Evolutionary conservation across 2,329 filamentous ascomycete species (phyloP), one percentile per base, ranked within the genome.

Genomic region (Xylariaceae sp.): DNA sequence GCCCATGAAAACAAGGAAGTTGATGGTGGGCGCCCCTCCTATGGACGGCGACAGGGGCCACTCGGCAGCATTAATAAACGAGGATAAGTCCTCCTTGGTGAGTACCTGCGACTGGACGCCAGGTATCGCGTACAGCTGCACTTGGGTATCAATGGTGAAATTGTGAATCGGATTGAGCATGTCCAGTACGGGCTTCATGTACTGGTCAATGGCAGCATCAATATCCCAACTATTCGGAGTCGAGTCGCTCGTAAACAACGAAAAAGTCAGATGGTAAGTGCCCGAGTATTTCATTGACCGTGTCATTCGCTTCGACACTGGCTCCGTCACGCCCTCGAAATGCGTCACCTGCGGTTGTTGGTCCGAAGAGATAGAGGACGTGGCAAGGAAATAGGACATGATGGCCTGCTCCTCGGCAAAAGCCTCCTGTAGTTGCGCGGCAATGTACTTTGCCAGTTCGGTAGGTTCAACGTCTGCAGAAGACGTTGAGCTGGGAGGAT

Each of bases 41-140:
- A 99, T 97, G 58, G 91, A 96, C 0, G 93, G 93, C 63, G 89
- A 96, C 2, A 99, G 76, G 0, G 94, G 94, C 94, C 94, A 99
- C 76, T 99, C 94, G 1, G 94, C 94, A 2, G 93, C 92, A 70
- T 99, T 99, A 74, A 99, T 92, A 70, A 99, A 99, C 1, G 90
- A 92, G 44, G 90, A 91, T 1, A 99, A 80, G 68, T 96, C 92
- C 67, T 96, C 89, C 71, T 91, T 92, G 68, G 84, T 86, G 42
- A 99, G 77, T 0, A 88, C 81, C 23, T 86, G 76, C 13, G 80
- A 80, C 67, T 83, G 80, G 1, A 84, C 82, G n/a, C 85, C 82
- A 0, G 85, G 83, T 1, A 79, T 77, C n/a, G 94, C 93, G 71
- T 96, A 97, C 0, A 97, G 82, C 75, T 99, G 94, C 2, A 99